These are phyloP conservation scores for Trichosporon ovoides DNA, from an alignment of 1,284 basidiomycete species.

Conservation along the genomic window DNA sequence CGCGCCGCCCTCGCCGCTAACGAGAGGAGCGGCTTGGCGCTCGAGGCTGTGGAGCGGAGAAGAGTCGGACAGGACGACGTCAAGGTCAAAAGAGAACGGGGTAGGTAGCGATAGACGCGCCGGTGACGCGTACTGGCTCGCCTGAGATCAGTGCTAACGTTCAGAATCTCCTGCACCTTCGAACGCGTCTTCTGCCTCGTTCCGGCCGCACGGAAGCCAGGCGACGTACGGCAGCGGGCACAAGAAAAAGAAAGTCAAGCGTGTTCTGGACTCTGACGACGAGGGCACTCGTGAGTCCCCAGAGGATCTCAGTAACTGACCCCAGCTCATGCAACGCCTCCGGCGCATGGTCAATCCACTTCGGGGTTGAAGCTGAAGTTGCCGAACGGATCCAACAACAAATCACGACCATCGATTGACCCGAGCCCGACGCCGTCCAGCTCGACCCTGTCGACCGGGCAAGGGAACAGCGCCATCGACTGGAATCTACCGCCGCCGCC, in stretches of 20 bases:
- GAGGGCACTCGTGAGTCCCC: constrained; percentile 59
- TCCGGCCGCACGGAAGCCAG: constrained; percentile 20
- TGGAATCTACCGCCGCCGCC: constrained; percentile 35
- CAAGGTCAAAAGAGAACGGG: constrained; percentile 37
- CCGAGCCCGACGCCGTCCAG: constrained; percentile 49
- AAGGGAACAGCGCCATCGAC: constrained; percentile 39
- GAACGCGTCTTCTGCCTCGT: constrained; percentile 35
- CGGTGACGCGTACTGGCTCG: neutral
- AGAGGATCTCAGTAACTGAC: neutral
- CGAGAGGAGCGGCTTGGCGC: constrained; percentile 26
- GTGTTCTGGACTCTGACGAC: constrained; percentile 62
- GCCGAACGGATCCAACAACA: constrained; percentile 23
- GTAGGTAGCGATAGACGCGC: constrained; percentile 27
- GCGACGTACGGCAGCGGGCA: constrained; percentile 51
- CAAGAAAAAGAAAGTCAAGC: constrained; percentile 81
- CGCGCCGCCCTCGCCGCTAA: constrained; percentile 47
- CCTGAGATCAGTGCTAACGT: constrained; percentile 10
- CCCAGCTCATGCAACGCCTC: constrained; percentile 49
- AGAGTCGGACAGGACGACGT: constrained; percentile 22
- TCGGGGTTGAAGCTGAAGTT: constrained; percentile 44
- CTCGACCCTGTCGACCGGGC: constrained; percentile 28
- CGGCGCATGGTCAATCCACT: constrained; percentile 24
- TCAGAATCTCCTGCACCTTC: constrained; percentile 41
- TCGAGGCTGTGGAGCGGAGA: constrained; percentile 33
- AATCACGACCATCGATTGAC: constrained; percentile 31